Conservation (phyloP, 208 protist species). For the Herpetomonas muscarum region DNA sequence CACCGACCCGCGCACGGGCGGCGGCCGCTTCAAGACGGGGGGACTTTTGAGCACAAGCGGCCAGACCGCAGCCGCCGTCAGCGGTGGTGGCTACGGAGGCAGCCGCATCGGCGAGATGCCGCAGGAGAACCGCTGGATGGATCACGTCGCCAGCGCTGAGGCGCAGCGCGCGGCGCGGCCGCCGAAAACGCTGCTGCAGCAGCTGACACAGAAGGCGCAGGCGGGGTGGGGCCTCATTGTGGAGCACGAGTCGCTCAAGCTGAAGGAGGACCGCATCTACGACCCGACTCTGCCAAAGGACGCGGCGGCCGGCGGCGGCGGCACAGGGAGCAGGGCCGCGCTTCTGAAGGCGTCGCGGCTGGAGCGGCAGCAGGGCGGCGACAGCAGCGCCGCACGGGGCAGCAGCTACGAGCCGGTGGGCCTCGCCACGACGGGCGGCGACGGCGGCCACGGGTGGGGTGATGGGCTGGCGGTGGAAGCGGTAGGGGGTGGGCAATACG, state of each 20-base stretch:
- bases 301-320: background rate
- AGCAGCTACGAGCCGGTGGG: conserved; percentile 15
- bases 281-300: background rate
- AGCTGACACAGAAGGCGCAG: conserved; percentile 21
- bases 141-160: conserved; percentile 8
- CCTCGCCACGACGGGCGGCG: background rate
- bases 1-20: background rate
- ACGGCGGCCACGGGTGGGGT: too few species aligned
- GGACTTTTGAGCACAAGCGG: background rate
- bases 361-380: too few species aligned
- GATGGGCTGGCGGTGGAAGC: too few species aligned
- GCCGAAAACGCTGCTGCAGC: conserved; percentile 16
- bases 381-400: background rate
- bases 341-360: conserved; percentile 2
- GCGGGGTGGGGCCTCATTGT: conserved; percentile 9
- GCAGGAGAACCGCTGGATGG: conserved; percentile 35
- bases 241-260: conserved; percentile 18
- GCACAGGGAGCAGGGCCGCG: background rate
- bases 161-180: background rate
- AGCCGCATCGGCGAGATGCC: conserved; percentile 44
- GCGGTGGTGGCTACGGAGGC: background rate
- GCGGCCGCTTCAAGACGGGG: background rate
- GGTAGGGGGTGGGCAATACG: too few species aligned
- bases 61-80: background rate
- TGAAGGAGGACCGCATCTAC: conserved; percentile 17